Conservation (phyloP, 805 yeast species). For the Candida anglica region DNA sequence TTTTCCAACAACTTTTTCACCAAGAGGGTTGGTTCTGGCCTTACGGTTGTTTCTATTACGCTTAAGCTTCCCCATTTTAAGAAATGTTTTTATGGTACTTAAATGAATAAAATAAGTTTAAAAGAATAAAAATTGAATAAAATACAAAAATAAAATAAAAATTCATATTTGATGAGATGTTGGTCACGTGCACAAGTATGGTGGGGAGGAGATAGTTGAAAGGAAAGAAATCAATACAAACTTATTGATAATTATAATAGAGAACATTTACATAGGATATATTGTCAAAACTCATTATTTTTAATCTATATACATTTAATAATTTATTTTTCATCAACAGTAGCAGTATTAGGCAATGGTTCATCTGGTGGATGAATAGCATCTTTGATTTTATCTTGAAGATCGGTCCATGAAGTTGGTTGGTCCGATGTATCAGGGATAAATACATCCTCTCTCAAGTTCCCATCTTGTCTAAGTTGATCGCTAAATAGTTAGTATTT, state of each 20-base stretch:
- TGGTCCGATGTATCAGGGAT: conserved; percentile 42
- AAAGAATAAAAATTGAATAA: too few relatives aligned
- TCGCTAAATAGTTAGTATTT: conserved; percentile 39
- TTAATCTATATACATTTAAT: too few relatives aligned
- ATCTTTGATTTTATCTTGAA: conserved; percentile 26
- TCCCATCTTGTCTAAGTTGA: conserved; percentile 61
- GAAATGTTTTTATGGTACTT: background rate
- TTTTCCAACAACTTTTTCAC: conserved; percentile 12
- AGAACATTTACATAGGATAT: too few relatives aligned
- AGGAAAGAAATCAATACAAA: background rate
- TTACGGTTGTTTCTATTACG: conserved; percentile 44
- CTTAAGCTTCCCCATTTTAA: conserved; percentile 69
- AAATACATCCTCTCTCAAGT: conserved; percentile 55
- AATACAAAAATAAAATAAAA: too few relatives aligned
- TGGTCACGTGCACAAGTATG: too few relatives aligned
- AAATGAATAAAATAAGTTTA: too few relatives aligned
- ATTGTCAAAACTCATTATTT: too few relatives aligned
- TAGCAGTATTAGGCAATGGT: too few relatives aligned
- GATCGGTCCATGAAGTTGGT: conserved; percentile 37
- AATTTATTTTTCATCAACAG: too few relatives aligned
- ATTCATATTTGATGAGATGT: too few relatives aligned
- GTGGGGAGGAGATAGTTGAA: background rate
- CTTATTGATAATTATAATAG: too few relatives aligned
- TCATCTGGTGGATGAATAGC: conserved; percentile 34
- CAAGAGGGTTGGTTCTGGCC: conserved; percentile 34